Percentiles rank a stretch among this genome's conserved stretches.
Evolutionary conservation across 257 asterid genomes (phyloP).

Genomic region (Rhazya stricta): DNA sequence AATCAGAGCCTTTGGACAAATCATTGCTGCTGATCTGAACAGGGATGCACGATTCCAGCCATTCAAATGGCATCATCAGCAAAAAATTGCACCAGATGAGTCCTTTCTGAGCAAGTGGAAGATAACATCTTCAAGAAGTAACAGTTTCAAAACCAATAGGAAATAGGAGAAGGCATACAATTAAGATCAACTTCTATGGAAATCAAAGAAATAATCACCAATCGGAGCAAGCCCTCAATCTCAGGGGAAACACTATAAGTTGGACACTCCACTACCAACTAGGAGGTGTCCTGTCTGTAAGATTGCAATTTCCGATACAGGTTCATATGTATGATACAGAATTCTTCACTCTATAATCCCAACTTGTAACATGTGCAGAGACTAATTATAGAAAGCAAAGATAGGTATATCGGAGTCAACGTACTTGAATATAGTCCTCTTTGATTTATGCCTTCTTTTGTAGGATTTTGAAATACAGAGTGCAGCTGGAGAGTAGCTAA

Average conservation of each 20-base stretch:
- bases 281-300: background rate
- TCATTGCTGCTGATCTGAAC: background rate
- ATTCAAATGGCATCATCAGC: background rate
- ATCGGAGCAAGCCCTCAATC: background rate
- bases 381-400: background rate
- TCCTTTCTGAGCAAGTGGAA: background rate
- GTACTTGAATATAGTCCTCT: background rate
- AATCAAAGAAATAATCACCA: background rate
- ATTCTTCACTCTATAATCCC: background rate
- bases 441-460: background rate
- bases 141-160: background rate
- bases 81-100: background rate
- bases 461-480: background rate
- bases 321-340: background rate
- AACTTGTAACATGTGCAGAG: slow-evolving; percentile 8
- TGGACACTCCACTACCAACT: background rate
- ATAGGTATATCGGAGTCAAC: background rate
- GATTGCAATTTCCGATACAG: background rate
- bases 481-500: background rate
- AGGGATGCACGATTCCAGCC: no score
- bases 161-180: background rate
- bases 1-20: background rate
- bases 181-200: background rate
- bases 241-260: background rate
- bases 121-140: no score